Base-by-base conservation (phyloP, 2,329 filamentous ascomycete genomes). In the Aspergillus floridensis region DNA sequence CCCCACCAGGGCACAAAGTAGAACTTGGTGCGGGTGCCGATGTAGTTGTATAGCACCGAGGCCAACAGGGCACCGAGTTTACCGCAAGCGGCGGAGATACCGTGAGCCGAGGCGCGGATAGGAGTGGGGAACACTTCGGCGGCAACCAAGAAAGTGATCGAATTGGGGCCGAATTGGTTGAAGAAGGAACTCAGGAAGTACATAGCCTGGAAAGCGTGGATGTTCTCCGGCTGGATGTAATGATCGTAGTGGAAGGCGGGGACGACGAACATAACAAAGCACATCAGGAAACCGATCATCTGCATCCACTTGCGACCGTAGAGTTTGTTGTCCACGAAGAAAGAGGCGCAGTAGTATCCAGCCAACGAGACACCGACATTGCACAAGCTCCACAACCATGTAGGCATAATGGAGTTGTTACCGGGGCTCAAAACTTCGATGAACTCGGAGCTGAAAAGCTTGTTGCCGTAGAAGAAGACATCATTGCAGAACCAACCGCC, bases 381-480 rank as follows among this genome's bases (percentile, higher is more conserved):
- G 82, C 92, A 84, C 73, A 98, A 77, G 79, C 95, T 96, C 88
- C 92, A 98, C 50, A 91, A 82, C 93, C 93, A 98, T 61, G 84
- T 88, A 35, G 88, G 88, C 86, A 96, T 90, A 74, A 97, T 85
- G 7, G 90, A 92, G 38, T 81, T 78, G 64, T 86, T 84, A 65
- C 84, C 78, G 56, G 86, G 83, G 57, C 88, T 90, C 66, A 97
- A 88, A 72, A 95, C 89, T 32, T 80, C 81, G 78, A 97, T 96
- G 79, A 97, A 97, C 73, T 93, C 86, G 63, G 85, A 86, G 79
- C 96, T 93, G 85, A 97, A 97, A 56, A 97, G 88, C 84, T 96
- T 97, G 88, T 96, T 97, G 68, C 93, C 93, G 81, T 98, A 98
- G 82, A 98, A 98, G 84, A 98, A 97, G 66, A 98, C 89, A 72